Base-by-base conservation (phyloP, 129 eudicot genomes). In the Deinandra increscens region DNA sequence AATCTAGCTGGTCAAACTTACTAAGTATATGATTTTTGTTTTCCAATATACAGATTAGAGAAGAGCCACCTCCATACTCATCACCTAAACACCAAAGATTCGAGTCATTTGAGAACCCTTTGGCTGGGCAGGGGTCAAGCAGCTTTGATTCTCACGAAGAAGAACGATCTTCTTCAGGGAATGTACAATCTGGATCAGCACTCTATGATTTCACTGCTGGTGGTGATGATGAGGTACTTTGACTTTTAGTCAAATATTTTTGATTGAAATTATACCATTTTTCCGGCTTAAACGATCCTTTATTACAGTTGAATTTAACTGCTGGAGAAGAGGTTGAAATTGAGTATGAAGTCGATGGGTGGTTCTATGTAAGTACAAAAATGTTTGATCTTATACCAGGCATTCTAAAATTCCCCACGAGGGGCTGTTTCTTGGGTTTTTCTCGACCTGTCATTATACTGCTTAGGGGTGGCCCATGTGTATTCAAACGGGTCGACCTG, bases 201-300 rank as follows among this genome's bases (percentile, higher is more conserved):
- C 95, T 93, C 69, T 93, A 93, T 83, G 98, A 93, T 71, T 93
- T 93, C 81, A 84, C 96, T 43, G 98, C 98, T 19, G 98, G 98
- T 72, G 96, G 96, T 60, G 98, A 93, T 78, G 98, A 93, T 80
- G 98, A 93, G 96, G 98, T 92, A 73, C 69, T 20, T 36, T 33
- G 23, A 58, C 19, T 50, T 64, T 29, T 41, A 41, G 63, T 64
- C 64, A 22, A 37, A 38, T 10, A 5, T 4, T 54, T 15, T 33
- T 18, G 22, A 4, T 61, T 72, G 23, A 48, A 10, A 12, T 29
- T 60, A 46, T 22, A 43, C 44, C 26, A 2, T 26, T 9, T 34
- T 33, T 19, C 17, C 19, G 34, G 46, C 75, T 11, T 20, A 4
- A 22, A 60, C 8, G 23, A 10, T 38, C 6, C 33, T 51, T 23